Evolutionary conservation across 106 monocot genomes (phyloP).

Genomic region (Dioscorea zingiberensis): DNA sequence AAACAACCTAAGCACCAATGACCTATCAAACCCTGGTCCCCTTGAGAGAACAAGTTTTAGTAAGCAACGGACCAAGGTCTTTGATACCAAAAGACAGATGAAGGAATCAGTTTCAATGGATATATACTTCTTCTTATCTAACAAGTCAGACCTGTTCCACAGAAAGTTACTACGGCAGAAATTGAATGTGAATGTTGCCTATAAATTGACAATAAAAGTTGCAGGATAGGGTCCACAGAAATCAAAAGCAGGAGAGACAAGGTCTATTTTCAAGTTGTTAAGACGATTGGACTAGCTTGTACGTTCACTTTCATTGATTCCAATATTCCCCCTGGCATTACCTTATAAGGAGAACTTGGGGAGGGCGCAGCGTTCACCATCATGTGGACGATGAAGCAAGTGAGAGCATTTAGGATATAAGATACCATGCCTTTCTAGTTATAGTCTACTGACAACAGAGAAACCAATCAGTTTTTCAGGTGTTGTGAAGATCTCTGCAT

Average conservation of each 20-base stretch:
- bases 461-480: constrained; percentile 16
- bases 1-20: neutral
- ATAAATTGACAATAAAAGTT: constrained; percentile 40
- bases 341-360: constrained; percentile 43
- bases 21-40: neutral
- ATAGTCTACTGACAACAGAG: constrained; percentile 1
- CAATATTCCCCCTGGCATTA: constrained; percentile 26
- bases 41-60: too few relatives aligned
- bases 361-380: constrained; percentile 6
- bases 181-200: constrained; percentile 25
- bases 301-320: constrained; percentile 44
- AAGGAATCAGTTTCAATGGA: constrained; percentile 14
- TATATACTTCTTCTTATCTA: constrained; percentile 29
- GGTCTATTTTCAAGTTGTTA: constrained; percentile 34
- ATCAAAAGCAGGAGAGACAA: constrained; percentile 46
- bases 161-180: constrained; percentile 41
- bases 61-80: neutral
- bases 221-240: constrained; percentile 26
- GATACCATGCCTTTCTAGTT: constrained; percentile 4
- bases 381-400: constrained; percentile 7
- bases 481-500: too few relatives aligned
- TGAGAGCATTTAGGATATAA: neutral
- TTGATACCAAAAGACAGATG: neutral
- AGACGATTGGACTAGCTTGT: constrained; percentile 26
- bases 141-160: constrained; percentile 31